These are phyloP conservation scores for Cercospora sp. DNA, from an alignment of 2,329 filamentous ascomycete genomes.

Conservation along the genomic window DNA sequence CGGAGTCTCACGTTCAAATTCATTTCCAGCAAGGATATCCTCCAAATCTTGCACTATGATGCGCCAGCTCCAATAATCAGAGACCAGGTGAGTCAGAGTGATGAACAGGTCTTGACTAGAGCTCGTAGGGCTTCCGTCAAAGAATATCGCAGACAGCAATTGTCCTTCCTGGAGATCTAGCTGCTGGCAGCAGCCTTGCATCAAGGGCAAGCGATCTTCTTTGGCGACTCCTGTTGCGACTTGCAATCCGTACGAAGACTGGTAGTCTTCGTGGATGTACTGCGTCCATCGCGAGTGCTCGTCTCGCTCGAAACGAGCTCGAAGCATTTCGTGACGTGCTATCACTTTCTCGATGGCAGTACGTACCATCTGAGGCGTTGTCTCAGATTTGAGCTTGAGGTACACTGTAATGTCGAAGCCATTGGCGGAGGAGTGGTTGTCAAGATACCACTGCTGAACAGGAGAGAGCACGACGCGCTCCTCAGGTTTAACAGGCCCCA, in stretches of 20 bases:
- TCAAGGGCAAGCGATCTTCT: neutral
- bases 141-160: neutral
- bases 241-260: neutral
- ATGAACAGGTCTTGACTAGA: neutral
- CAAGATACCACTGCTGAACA: neutral
- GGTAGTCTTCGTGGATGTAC: neutral
- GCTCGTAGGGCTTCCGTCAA: neutral
- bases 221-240: neutral
- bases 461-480: neutral
- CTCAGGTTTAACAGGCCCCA: neutral
- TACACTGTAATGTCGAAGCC: neutral
- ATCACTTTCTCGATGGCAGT: neutral
- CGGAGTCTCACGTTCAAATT: neutral
- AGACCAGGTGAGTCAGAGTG: neutral
- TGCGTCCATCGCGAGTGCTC: neutral
- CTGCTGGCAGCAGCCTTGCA: neutral
- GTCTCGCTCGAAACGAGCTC: neutral
- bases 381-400: neutral
- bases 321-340: neutral
- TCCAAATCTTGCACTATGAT: neutral
- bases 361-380: neutral
- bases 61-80: neutral
- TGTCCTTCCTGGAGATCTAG: neutral
- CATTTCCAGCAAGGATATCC: neutral
- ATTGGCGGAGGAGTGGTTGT: neutral